These are phyloP conservation scores for Larix sibirica DNA, from an alignment of 83 land plant genomes.

Conservation along the genomic window DNA sequence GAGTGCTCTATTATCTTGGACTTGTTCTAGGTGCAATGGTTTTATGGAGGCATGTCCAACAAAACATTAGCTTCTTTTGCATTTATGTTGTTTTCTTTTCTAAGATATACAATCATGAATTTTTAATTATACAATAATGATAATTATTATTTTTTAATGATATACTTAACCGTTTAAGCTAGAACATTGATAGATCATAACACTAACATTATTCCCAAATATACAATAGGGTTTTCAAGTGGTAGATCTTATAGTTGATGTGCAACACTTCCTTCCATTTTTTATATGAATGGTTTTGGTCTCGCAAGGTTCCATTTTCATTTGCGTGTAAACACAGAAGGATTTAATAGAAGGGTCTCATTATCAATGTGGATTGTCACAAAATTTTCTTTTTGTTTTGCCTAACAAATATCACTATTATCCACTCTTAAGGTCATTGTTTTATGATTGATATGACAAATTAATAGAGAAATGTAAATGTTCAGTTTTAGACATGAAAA, in stretches of 20 bases:
- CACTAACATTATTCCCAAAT: constrained; percentile 2
- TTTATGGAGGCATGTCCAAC: constrained; percentile 53
- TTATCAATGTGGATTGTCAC: no score
- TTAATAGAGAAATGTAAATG: no score
- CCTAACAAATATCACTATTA: no score
- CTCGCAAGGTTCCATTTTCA: no score
- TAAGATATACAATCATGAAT: background rate
- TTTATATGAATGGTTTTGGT: no score
- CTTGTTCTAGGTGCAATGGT: constrained; percentile 68
- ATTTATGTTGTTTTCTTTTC: constrained; percentile 1
- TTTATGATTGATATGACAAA: no score
- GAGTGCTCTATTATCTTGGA: constrained; percentile 74
- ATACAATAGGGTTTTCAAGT: constrained; percentile 73
- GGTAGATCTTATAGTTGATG: constrained; percentile 76
- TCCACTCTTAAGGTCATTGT: no score
- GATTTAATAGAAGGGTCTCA: no score
- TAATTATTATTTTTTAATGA: background rate
- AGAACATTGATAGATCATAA: background rate
- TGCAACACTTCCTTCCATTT: constrained; percentile 50
- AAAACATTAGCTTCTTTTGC: background rate
- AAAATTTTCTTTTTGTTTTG: no score
- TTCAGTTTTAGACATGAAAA: no score
- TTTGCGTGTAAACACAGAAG: no score
- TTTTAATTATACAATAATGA: background rate
- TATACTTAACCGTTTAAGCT: background rate